phyloP scores from a whole-genome alignment of 2,329 filamentous ascomycete genomes.

The Albophoma yamanashiensis region DNA sequence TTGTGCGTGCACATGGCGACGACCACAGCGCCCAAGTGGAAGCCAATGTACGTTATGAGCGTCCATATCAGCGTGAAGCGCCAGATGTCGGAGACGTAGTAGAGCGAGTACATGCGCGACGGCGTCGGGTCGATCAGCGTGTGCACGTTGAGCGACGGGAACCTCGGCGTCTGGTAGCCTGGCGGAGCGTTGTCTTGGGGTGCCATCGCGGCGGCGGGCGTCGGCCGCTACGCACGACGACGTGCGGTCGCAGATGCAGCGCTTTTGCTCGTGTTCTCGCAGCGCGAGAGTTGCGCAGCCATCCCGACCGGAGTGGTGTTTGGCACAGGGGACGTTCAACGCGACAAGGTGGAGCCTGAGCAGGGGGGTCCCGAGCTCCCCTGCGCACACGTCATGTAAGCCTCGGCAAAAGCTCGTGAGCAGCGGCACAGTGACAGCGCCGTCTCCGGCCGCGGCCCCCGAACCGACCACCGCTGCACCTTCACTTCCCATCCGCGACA shows the following conservation, averaged over 20 bases:
- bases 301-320: neutral
- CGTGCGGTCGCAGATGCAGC: neutral
- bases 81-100: conserved; percentile 69
- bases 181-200: conserved; percentile 22
- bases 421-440: neutral
- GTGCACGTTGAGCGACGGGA: conserved; percentile 76
- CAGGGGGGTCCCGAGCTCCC: neutral
- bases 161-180: conserved; percentile 56
- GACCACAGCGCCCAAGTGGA: conserved; percentile 61
- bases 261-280: neutral
- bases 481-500: conserved; percentile 2
- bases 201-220: conserved; percentile 1
- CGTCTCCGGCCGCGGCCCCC: neutral
- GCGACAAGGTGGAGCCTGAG: neutral
- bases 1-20: conserved; percentile 66
- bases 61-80: conserved; percentile 85
- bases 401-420: conserved; percentile 14
- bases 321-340: neutral
- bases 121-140: conserved; percentile 30
- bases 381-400: conserved; percentile 7
- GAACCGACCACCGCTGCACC: neutral
- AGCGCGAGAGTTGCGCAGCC: neutral
- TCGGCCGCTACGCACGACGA: neutral
- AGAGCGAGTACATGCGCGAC: conserved; percentile 48
- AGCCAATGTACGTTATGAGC: conserved; percentile 62